A percentile compares a stretch with the other conserved stretches of the same genome.
Evolutionary conservation across 2,329 filamentous ascomycete species (phyloP).

Genomic region (Chlorencoelia australis): DNA sequence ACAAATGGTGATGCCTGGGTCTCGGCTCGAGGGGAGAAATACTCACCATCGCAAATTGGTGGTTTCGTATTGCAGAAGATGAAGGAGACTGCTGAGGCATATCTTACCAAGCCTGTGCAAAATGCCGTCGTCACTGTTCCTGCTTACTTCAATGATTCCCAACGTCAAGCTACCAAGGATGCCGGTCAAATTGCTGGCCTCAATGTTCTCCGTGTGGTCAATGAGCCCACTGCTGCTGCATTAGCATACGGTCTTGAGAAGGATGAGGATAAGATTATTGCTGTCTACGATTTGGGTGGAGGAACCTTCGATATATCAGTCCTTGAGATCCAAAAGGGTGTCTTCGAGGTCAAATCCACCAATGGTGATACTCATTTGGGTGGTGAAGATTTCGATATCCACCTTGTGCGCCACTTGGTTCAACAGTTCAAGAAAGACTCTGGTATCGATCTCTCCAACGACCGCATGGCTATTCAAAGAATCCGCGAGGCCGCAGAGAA

Average conservation of each 20-base stretch:
- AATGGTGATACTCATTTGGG: constrained; percentile 97
- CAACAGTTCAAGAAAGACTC: constrained; percentile 95
- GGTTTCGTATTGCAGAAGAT: constrained; percentile 96
- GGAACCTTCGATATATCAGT: constrained; percentile 99
- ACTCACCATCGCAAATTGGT: constrained; percentile 97
- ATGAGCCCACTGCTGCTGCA: constrained; percentile 93
- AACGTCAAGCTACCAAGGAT: constrained; percentile 97
- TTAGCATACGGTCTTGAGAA: constrained; percentile 96
- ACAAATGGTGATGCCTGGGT: constrained; percentile 95
- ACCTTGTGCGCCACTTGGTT: constrained; percentile 85
- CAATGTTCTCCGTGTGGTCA: constrained; percentile 94
- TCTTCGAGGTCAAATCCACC: constrained; percentile 98
- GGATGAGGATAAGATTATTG: constrained; percentile 79
- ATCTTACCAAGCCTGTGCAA: constrained; percentile 82
- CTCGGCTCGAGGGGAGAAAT: constrained; percentile 84
- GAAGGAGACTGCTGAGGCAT: constrained; percentile 96
- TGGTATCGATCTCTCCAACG: constrained; percentile 76
- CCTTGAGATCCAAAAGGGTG: constrained; percentile 92
- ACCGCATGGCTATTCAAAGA: constrained; percentile 98
- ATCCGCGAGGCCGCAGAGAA: constrained; percentile 98
- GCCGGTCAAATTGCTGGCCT: constrained; percentile 93
- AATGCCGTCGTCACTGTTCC: constrained; percentile 96
- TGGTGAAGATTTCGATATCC: constrained; percentile 97
- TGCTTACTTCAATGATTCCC: constrained; percentile 97
- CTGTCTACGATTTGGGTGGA: constrained; percentile 96